Evolutionary conservation across 768 basidiomycete genomes (phyloP).

Genomic region (Leucogyrophana mollusca): DNA sequence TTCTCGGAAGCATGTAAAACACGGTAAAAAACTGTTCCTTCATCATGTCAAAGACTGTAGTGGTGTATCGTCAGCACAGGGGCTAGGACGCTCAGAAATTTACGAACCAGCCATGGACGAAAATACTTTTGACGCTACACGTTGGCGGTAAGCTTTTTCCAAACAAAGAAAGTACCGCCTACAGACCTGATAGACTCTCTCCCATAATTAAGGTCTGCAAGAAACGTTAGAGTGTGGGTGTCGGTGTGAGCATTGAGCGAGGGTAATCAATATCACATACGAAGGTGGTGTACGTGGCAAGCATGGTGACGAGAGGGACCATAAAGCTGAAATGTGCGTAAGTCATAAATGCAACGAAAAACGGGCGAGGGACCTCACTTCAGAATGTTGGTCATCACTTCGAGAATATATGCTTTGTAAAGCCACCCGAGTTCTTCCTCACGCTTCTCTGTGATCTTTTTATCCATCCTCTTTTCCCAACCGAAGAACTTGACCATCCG

Average conservation of each 20-base stretch:
- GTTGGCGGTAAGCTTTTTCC: not conserved
- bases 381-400: constrained; percentile 38
- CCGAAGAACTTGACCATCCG: constrained; percentile 75
- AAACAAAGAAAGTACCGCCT: not conserved
- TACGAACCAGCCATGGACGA: constrained; percentile 33
- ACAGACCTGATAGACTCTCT: constrained; percentile 9
- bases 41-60: constrained; percentile 59
- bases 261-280: constrained; percentile 28
- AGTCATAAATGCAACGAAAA: not conserved
- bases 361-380: constrained; percentile 10
- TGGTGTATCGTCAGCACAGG: not conserved
- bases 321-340: constrained; percentile 39
- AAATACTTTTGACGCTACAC: constrained; percentile 35
- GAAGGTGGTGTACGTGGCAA: constrained; percentile 60
- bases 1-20: constrained; percentile 30
- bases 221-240: not conserved
- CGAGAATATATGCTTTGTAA: constrained; percentile 50
- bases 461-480: constrained; percentile 57
- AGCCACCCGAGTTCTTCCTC: constrained; percentile 59
- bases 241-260: not conserved
- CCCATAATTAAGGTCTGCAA: constrained; percentile 15
- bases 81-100: no score
- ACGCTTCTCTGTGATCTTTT: constrained; percentile 53
- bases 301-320: constrained; percentile 63
- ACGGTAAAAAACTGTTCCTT: constrained; percentile 43